Evolutionary conservation across 306 rosid species (phyloP).

Genomic region (Pachyrhizus erosus): DNA sequence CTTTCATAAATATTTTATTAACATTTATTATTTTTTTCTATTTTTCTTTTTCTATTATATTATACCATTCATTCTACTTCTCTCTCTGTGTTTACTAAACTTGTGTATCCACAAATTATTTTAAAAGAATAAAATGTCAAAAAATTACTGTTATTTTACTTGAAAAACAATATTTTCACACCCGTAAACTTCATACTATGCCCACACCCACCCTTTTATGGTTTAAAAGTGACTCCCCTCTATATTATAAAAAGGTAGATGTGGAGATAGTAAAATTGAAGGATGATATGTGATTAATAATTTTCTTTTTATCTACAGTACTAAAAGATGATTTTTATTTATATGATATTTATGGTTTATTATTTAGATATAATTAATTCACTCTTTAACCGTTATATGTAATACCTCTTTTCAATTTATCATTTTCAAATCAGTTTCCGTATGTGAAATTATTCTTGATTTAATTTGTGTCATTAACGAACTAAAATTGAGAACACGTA

Average conservation of each 20-base stretch:
- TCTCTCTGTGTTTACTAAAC: not conserved
- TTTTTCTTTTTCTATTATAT: too few species aligned
- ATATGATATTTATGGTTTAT: not conserved
- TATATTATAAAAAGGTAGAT: not conserved
- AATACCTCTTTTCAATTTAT: not conserved
- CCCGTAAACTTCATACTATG: not conserved
- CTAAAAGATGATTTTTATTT: not conserved
- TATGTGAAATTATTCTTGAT: not conserved
- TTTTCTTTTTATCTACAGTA: not conserved
- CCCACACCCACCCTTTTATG: not conserved
- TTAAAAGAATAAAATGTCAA: not conserved
- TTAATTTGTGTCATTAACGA: not conserved
- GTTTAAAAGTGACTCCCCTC: not conserved
- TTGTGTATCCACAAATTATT: not conserved
- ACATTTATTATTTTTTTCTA: not conserved
- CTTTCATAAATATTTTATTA: not conserved
- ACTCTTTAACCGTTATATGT: not conserved
- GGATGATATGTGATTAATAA: not conserved
- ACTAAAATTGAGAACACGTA: not conserved
- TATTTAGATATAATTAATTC: not conserved
- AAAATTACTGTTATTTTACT: not conserved
- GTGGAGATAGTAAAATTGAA: not conserved
- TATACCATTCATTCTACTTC: rapidly evolving
- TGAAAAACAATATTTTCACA: not conserved
- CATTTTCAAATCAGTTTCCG: not conserved